Conservation (phyloP, 805 yeast genomes). For the Candida chauliodis region DNA sequence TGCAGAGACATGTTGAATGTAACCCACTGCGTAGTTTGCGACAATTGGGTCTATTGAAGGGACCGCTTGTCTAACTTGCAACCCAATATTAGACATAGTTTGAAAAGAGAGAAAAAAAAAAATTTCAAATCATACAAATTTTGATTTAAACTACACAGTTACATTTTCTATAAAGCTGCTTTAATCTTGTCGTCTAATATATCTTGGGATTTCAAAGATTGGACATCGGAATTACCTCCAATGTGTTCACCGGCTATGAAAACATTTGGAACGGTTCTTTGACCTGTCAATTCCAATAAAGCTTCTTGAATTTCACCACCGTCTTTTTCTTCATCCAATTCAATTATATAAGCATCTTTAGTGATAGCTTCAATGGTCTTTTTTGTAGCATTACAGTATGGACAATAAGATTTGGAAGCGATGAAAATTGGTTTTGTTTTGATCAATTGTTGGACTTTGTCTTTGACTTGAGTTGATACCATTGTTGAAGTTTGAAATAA, state of each 20-base stretch:
- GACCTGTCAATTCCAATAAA: constrained; percentile 74
- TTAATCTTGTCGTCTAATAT: constrained; percentile 46
- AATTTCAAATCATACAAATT: not conserved
- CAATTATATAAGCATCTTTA: constrained; percentile 49
- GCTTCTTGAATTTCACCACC: constrained; percentile 83
- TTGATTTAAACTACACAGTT: too few relatives aligned
- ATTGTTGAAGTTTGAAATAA: constrained; percentile 22
- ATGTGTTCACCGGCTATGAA: constrained; percentile 89
- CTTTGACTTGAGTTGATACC: constrained; percentile 57
- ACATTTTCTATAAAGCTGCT: constrained; percentile 29
- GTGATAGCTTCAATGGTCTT: constrained; percentile 37
- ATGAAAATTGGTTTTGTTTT: constrained; percentile 65
- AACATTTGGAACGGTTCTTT: constrained; percentile 89
- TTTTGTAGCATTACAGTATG: constrained; percentile 43
- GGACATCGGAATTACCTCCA: constrained; percentile 93
- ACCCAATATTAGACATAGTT: constrained; percentile 38
- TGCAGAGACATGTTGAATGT: constrained; percentile 74
- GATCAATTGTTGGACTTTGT: constrained; percentile 63
- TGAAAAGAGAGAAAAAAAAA: constrained; percentile 1
- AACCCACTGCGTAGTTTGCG: constrained; percentile 87
- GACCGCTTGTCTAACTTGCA: constrained; percentile 79
- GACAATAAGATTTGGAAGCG: constrained; percentile 57
- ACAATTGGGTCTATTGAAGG: constrained; percentile 85
- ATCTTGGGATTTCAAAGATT: constrained; percentile 61
- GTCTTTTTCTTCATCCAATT: constrained; percentile 55